Percentiles rank a stretch among this genome's conserved stretches.
Evolutionary conservation across 768 basidiomycete genomes (phyloP).

Genomic region (Fomitopsis pulvina): DNA sequence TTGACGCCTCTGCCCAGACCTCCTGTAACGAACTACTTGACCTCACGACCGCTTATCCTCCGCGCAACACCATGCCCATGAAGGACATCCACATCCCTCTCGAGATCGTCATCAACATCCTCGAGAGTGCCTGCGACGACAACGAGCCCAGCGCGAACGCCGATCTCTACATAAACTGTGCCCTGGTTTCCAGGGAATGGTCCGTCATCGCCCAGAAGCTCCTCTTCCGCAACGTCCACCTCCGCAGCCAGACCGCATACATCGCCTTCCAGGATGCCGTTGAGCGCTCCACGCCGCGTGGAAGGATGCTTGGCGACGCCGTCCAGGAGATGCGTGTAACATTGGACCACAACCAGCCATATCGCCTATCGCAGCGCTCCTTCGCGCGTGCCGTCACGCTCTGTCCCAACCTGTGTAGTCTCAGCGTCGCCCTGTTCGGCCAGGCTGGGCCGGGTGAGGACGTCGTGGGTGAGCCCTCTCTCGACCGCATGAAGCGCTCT

Average conservation of each 20-base stretch:
- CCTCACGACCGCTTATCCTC: constrained; percentile 24
- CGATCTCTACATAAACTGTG: constrained; percentile 42
- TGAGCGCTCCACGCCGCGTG: constrained; percentile 38
- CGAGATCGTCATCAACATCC: constrained; percentile 56
- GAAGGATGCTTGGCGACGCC: constrained; percentile 43
- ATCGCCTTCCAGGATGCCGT: constrained; percentile 48
- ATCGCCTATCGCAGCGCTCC: constrained; percentile 43
- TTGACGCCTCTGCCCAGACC: neutral
- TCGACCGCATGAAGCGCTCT: constrained; percentile 11
- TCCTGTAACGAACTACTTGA: constrained; percentile 31
- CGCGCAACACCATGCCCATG: constrained; percentile 2
- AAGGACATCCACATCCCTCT: constrained; percentile 38
- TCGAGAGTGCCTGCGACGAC: constrained; percentile 47
- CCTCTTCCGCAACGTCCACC: constrained; percentile 50
- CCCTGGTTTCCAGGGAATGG: constrained; percentile 66
- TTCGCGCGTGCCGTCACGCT: constrained; percentile 52
- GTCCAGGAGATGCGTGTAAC: constrained; percentile 49
- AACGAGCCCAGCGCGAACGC: constrained; percentile 30
- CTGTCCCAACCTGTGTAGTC: constrained; percentile 53
- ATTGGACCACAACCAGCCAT: constrained; percentile 65
- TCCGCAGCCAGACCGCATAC: constrained; percentile 48
- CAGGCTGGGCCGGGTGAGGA: constrained; percentile 44
- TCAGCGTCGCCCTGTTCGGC: constrained; percentile 56
- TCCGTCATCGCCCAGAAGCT: constrained; percentile 56
- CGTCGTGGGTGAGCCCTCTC: constrained; percentile 33